Conservation (phyloP, 2,329 filamentous ascomycete genomes). For the Capronia coronata region DNA sequence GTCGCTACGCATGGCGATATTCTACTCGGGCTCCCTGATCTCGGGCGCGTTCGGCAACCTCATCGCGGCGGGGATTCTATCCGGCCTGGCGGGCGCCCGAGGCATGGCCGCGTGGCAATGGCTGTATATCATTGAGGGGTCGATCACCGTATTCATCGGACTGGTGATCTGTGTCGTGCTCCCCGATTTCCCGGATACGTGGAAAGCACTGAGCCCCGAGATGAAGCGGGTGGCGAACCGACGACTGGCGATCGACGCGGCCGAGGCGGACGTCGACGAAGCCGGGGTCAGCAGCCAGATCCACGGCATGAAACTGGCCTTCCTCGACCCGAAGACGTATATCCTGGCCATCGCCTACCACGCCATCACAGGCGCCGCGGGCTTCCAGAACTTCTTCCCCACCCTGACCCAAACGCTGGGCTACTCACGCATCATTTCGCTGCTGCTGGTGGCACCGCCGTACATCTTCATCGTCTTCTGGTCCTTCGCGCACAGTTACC, state of each 20-base stretch:
- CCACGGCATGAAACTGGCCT: constrained; percentile 46
- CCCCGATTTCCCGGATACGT: constrained; percentile 41
- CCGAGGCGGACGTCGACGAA: constrained; percentile 45
- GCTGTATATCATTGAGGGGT: constrained; percentile 55
- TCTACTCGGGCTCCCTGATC: constrained; percentile 53
- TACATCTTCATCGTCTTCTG: constrained; percentile 51
- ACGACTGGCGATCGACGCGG: constrained; percentile 47
- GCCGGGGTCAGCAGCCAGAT: constrained; percentile 44
- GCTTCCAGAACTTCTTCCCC: constrained; percentile 54
- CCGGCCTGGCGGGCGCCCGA: constrained; percentile 48
- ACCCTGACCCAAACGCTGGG: constrained; percentile 45
- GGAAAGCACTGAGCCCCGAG: constrained; percentile 39
- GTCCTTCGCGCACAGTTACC: constrained; percentile 40
- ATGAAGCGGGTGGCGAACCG: constrained; percentile 44
- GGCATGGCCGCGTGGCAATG: constrained; percentile 55
- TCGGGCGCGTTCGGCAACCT: constrained; percentile 49
- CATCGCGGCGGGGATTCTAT: constrained; percentile 48
- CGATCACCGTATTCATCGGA: constrained; percentile 41
- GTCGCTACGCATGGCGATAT: constrained; percentile 47
- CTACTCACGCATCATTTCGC: constrained; percentile 42
- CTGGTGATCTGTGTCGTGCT: constrained; percentile 33
- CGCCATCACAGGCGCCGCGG: constrained; percentile 45
- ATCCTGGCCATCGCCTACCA: constrained; percentile 45
- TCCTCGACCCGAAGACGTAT: constrained; percentile 40
- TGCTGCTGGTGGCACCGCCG: constrained; percentile 49